Percentiles rank a stretch among this genome's conserved stretches.
These are phyloP conservation scores for Wallacemonas sp. DNA, from an alignment of 208 protist species.

Conservation along the genomic window DNA sequence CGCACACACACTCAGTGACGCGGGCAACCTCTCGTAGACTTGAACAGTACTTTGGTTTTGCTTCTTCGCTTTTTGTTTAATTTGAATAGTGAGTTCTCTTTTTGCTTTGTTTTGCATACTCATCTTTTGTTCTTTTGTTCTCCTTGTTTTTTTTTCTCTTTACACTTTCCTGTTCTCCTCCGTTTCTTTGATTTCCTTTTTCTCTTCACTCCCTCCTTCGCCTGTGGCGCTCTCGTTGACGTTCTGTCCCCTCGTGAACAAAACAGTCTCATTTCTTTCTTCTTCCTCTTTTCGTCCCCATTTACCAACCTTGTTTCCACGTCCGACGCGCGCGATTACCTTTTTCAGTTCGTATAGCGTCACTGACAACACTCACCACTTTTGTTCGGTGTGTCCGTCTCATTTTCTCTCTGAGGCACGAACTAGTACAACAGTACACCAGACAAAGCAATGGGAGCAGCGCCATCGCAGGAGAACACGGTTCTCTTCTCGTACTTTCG, in stretches of 20 bases:
- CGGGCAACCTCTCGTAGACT: too few relatives aligned
- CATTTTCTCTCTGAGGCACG: too few relatives aligned
- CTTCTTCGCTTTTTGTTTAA: too few relatives aligned
- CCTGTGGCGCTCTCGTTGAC: slow-evolving; percentile 4
- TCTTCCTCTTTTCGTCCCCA: slow-evolving; percentile 8
- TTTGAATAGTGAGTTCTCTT: too few relatives aligned
- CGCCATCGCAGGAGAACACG: slow-evolving; percentile 60
- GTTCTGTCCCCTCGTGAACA: too few relatives aligned
- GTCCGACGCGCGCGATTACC: too few relatives aligned
- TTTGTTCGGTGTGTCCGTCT: neutral
- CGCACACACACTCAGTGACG: too few relatives aligned
- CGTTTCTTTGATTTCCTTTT: slow-evolving; percentile 8
- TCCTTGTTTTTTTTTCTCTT: slow-evolving; percentile 5
- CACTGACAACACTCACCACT: neutral
- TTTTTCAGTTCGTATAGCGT: too few relatives aligned
- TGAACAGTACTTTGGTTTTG: too few relatives aligned
- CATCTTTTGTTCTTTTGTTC: neutral
- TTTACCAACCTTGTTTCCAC: neutral
- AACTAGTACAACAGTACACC: too few relatives aligned
- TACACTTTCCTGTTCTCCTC: slow-evolving; percentile 3
- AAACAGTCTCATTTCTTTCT: too few relatives aligned
- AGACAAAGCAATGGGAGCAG: slow-evolving; percentile 84
- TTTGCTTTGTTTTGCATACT: slow-evolving; percentile 5
- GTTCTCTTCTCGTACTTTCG: slow-evolving; percentile 87
- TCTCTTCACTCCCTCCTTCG: neutral